Evolutionary conservation across 2,329 filamentous ascomycete species (phyloP), one percentile per base, ranked within the genome.

Genomic region (Tolypocladium album): DNA sequence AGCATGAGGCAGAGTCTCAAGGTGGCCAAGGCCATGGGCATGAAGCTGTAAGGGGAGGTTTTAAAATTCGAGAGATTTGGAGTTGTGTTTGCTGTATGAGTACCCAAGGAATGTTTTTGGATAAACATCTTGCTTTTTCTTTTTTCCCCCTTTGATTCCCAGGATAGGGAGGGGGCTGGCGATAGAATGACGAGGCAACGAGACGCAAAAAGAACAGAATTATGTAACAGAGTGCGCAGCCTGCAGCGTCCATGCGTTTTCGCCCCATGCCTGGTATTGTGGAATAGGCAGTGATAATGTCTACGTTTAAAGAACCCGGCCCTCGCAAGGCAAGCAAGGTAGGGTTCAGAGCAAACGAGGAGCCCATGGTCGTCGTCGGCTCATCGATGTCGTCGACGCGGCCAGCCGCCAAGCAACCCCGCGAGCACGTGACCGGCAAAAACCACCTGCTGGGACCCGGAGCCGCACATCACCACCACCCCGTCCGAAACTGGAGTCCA

Each of bases 1-100:
- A 96, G 90, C 76, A 96, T 99, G 74, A 83, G 93, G 67, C 92
- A 97, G 81, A 89, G 88, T 64, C 74, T 96, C 79, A 87, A 85
- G 73, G 94, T 99, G 59, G 90, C 92, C 67, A 88, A 97, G 82
- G 87, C 87, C 63, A 79, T 96, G 73, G 94, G 94, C 12, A 97
- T 97, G 93, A 99, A 97, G 83, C 72, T 99, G 74, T 97, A 86
- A 72, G 61, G 24, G 27, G 24, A 39, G n/a, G 1, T 12, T 15
- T 22, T 13, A 5, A 31, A 5, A 47, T 22, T 22, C 9, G 8
- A 38, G 50, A 4, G 2, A 5, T 55, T n/a, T 13, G 4, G 20
- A n/a, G 31, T 7, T 22, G 50, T n/a, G 27, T 31, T 31, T 2
- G 20, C n/a, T 55, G 50, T 55, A 55, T 5, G 50, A 55, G 50